Percentiles rank a stretch among this genome's conserved stretches.
Evolutionary conservation across 2,329 filamentous ascomycete species (phyloP).

Genomic region (Bipolaris cookei): DNA sequence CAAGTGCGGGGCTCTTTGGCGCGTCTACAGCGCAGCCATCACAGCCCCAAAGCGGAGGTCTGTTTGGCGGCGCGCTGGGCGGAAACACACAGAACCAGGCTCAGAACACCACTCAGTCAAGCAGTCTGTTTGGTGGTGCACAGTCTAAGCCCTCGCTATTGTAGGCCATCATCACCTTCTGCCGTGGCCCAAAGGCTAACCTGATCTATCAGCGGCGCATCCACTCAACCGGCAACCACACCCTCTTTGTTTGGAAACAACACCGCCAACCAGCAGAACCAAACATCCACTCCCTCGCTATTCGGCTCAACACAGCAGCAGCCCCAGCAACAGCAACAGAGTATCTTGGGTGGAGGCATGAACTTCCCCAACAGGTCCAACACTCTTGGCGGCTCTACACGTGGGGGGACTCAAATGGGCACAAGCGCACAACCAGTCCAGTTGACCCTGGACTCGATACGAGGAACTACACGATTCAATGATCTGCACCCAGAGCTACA

Average conservation of each 20-base stretch:
- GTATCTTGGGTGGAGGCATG: slow-evolving; percentile 44
- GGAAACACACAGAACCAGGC: slow-evolving; percentile 35
- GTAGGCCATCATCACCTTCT: slow-evolving; percentile 35
- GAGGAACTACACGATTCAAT: slow-evolving; percentile 88
- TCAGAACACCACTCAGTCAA: slow-evolving; percentile 33
- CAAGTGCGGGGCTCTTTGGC: slow-evolving; percentile 46
- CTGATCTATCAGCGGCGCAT: slow-evolving; percentile 40
- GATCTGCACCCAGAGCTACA: slow-evolving; percentile 85
- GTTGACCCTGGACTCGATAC: slow-evolving; percentile 65
- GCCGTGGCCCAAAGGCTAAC: slow-evolving; percentile 36
- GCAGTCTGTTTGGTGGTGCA: slow-evolving; percentile 42
- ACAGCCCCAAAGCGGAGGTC: slow-evolving; percentile 35
- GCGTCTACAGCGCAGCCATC: slow-evolving; percentile 37
- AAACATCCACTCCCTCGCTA: slow-evolving; percentile 41
- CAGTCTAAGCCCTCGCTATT: slow-evolving; percentile 47
- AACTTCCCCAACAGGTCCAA: slow-evolving; percentile 37
- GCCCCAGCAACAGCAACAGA: slow-evolving; percentile 39
- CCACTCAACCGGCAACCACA: slow-evolving; percentile 40
- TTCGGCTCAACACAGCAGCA: slow-evolving; percentile 39
- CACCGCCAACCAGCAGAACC: slow-evolving; percentile 36
- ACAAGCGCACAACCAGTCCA: slow-evolving; percentile 38
- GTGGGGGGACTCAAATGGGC: slow-evolving; percentile 36
- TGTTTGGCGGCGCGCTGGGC: slow-evolving; percentile 47
- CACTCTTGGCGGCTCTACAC: slow-evolving; percentile 33
- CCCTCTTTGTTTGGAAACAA: slow-evolving; percentile 43